phyloP scores from a whole-genome alignment of 495 filamentous ascomycete species.

The Daldinia grandis region DNA sequence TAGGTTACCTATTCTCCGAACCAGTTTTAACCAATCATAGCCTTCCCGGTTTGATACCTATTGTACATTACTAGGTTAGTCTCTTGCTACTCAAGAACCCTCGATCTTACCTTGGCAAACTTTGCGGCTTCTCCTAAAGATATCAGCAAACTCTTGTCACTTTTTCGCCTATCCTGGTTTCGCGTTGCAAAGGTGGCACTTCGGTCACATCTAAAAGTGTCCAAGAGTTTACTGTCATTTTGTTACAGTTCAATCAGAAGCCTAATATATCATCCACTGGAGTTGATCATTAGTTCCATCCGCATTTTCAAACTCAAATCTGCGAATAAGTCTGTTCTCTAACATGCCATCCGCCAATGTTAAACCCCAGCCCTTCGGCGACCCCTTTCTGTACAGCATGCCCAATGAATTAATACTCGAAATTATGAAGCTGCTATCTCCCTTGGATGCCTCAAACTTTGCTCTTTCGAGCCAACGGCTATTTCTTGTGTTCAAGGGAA shows the following conservation, averaged over 20 bases:
- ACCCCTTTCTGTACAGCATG: not conserved
- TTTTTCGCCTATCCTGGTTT: too few relatives aligned
- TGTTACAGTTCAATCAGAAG: not conserved
- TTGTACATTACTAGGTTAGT: too few relatives aligned
- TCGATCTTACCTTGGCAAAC: too few relatives aligned
- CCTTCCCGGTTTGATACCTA: too few relatives aligned
- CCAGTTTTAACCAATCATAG: too few relatives aligned
- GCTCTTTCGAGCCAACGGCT: conserved; percentile 34
- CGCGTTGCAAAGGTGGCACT: too few relatives aligned
- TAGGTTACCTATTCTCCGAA: too few relatives aligned
- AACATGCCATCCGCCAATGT: not conserved
- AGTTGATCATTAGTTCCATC: not conserved
- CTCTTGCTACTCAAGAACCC: too few relatives aligned
- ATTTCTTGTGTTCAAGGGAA: conserved; percentile 26
- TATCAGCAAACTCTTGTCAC: too few relatives aligned
- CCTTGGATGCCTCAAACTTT: conserved; percentile 38
- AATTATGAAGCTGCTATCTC: conserved; percentile 46
- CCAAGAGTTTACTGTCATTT: not conserved
- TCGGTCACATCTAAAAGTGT: too few relatives aligned
- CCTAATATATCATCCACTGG: not conserved
- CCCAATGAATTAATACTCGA: conserved; percentile 47
- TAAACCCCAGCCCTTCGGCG: not conserved
- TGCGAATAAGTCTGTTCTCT: not conserved
- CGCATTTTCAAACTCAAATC: not conserved
- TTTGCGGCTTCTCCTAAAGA: too few relatives aligned